A percentile compares a stretch with the other conserved stretches of the same genome.
Evolutionary conservation across 352 stramenopile species (phyloP).

Genomic region (Phytophthora pinifolia): DNA sequence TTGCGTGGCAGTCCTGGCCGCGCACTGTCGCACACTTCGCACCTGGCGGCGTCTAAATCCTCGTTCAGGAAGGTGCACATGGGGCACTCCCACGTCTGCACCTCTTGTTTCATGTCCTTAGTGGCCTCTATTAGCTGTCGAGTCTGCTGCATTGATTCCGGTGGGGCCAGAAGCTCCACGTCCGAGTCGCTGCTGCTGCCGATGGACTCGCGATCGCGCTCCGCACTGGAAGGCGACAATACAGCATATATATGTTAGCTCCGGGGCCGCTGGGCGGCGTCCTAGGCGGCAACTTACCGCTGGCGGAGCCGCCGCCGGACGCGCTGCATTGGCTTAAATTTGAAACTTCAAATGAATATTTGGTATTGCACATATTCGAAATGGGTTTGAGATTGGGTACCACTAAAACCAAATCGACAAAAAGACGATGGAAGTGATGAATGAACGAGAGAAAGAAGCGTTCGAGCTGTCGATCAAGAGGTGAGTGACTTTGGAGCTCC

Average conservation of each 20-base stretch:
- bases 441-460: slow-evolving; percentile 19
- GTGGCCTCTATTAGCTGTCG: neutral
- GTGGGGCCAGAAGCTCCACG: slow-evolving; percentile 13
- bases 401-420: too few species aligned
- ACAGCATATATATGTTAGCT: neutral
- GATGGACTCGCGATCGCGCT: slow-evolving; percentile 10
- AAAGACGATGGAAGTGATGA: slow-evolving; percentile 23
- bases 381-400: too few species aligned
- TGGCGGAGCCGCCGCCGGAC: slow-evolving; percentile 27
- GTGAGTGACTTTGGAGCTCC: slow-evolving; percentile 6
- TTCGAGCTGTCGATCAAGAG: slow-evolving; percentile 26
- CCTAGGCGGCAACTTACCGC: slow-evolving; percentile 16
- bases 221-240: slow-evolving; percentile 5
- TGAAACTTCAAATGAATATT: slow-evolving; percentile 21
- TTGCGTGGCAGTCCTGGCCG: slow-evolving; percentile 26
- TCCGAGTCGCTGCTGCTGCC: slow-evolving; percentile 40
- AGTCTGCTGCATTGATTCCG: slow-evolving; percentile 1
- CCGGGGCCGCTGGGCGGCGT: neutral
- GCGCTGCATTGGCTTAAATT: slow-evolving; percentile 19
- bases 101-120: neutral
- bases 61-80: slow-evolving; percentile 57
- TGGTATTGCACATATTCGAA: too few species aligned
- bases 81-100: slow-evolving; percentile 35
- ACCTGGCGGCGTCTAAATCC: slow-evolving; percentile 16
- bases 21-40: slow-evolving; percentile 45